Conservation (phyloP, 2,329 filamentous ascomycete species). For the Ophiostoma ulmi region DNA sequence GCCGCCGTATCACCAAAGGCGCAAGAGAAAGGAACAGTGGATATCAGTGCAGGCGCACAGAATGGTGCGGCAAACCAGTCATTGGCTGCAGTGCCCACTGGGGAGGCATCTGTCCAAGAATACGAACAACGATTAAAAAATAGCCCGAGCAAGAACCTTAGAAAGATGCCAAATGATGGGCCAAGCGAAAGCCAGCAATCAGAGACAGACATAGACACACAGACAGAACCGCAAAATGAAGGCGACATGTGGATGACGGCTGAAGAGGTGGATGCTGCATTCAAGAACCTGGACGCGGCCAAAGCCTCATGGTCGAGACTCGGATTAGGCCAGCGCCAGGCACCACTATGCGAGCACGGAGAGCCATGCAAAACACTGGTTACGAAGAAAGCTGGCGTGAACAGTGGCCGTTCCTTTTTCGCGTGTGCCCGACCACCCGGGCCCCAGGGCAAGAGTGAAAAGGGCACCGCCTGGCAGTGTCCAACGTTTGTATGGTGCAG, state of each 20-base stretch:
- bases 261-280: constrained; percentile 53
- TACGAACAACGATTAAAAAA: not conserved
- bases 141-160: not conserved
- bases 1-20: not conserved
- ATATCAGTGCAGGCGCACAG: not conserved
- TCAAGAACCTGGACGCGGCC: constrained; percentile 64
- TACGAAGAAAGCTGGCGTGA: constrained; percentile 85
- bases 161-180: not conserved
- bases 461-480: constrained; percentile 80
- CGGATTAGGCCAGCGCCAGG: constrained; percentile 52
- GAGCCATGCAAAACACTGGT: constrained; percentile 79
- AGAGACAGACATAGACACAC: not conserved
- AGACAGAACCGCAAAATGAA: constrained; percentile 23
- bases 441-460: constrained; percentile 79
- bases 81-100: not conserved
- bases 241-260: constrained; percentile 29
- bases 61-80: not conserved
- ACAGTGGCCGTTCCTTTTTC: constrained; percentile 64
- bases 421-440: constrained; percentile 69
- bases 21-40: not conserved
- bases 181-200: not conserved
- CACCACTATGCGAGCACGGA: constrained; percentile 78
- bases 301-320: constrained; percentile 85
- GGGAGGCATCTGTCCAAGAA: not conserved
- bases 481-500: constrained; percentile 72